These are phyloP conservation scores for Quillaja saponaria DNA, from an alignment of 306 rosid genomes.

Conservation along the genomic window DNA sequence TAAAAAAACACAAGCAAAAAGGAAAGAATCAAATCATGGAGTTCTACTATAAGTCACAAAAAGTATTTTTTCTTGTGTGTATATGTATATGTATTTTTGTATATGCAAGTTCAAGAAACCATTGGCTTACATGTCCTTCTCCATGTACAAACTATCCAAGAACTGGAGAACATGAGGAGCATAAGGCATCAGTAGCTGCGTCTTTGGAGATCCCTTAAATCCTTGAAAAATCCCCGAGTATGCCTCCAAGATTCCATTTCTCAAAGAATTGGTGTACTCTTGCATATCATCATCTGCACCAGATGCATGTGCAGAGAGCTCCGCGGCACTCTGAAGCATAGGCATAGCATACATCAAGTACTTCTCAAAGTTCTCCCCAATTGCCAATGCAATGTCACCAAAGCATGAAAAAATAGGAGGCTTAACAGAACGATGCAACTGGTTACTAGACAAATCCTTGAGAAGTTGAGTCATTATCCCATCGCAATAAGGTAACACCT, in stretches of 20 bases:
- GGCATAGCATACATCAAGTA: conserved; percentile 92
- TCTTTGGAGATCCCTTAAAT: conserved; percentile 82
- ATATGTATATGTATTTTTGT: neutral
- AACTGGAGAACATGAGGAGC: conserved; percentile 85
- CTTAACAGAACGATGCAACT: conserved; percentile 89
- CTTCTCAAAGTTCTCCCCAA: conserved; percentile 90
- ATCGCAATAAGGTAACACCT: conserved; percentile 80
- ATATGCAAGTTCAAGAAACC: neutral
- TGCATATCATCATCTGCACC: conserved; percentile 85
- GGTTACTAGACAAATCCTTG: conserved; percentile 87
- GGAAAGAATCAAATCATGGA: neutral
- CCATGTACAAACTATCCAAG: conserved; percentile 81
- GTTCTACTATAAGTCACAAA: neutral
- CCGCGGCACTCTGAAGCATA: conserved; percentile 98
- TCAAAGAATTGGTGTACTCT: conserved; percentile 88
- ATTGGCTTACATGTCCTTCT: conserved; percentile 78
- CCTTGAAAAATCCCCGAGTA: conserved; percentile 96
- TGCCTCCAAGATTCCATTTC: conserved; percentile 92
- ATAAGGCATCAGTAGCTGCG: conserved; percentile 82
- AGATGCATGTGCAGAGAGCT: conserved; percentile 68
- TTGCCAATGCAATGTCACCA: conserved; percentile 94
- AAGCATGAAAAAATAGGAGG: conserved; percentile 95
- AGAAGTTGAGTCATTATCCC: conserved; percentile 94
- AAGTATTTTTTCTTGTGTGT: neutral
- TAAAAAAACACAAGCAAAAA: conserved; percentile 33